These are phyloP conservation scores for Hypoxylon rubiginosum DNA, from an alignment of 2,329 filamentous ascomycete genomes.

Conservation along the genomic window DNA sequence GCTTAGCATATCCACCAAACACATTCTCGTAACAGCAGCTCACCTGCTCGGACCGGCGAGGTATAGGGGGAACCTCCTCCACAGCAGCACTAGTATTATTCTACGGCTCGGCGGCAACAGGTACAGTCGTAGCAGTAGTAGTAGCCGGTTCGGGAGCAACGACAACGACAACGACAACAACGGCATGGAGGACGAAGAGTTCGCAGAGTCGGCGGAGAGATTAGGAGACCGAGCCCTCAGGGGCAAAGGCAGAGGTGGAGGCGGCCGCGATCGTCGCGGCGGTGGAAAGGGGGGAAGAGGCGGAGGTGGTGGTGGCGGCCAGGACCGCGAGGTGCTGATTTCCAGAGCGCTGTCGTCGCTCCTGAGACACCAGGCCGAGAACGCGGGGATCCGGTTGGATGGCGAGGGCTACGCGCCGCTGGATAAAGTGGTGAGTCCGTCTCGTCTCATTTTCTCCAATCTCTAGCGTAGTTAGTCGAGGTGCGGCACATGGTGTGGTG, in stretches of 20 bases:
- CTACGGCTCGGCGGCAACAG: neutral
- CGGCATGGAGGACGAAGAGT: conserved; percentile 24
- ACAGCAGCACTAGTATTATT: neutral
- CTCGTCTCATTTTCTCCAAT: conserved; percentile 10
- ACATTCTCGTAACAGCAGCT: no score
- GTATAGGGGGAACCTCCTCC: neutral
- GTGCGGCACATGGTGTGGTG: neutral
- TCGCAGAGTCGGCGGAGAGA: conserved; percentile 27
- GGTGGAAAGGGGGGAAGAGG: conserved; percentile 50
- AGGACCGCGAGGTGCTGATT: conserved; percentile 61
- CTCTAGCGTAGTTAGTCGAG: no score
- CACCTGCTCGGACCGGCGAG: neutral
- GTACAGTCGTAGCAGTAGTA: neutral
- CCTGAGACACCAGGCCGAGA: conserved; percentile 68
- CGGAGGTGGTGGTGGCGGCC: conserved; percentile 48
- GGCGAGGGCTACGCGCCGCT: conserved; percentile 70
- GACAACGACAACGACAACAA: no score
- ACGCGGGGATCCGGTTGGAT: conserved; percentile 70
- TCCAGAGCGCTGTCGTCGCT: conserved; percentile 68
- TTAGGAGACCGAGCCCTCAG: conserved; percentile 30
- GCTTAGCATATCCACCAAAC: neutral
- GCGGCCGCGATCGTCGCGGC: conserved; percentile 47
- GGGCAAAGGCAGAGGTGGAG: conserved; percentile 45
- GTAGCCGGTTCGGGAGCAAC: neutral
- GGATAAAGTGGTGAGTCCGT: conserved; percentile 68